Base-by-base conservation (phyloP, 768 basidiomycete genomes). In the Podaxis rugospora region DNA sequence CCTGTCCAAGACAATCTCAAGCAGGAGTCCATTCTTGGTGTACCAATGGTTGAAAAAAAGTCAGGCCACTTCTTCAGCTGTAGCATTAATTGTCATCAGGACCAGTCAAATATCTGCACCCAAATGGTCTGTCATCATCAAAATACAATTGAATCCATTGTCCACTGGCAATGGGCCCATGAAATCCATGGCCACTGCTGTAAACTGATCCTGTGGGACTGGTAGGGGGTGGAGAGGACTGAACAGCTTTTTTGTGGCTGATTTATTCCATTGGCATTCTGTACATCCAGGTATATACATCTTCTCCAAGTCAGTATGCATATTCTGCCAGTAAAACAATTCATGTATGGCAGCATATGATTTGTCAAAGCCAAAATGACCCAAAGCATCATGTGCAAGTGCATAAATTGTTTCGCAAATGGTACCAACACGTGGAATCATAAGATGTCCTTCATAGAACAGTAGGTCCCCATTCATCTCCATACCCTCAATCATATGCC, bases 221-320 rank as follows among this genome's bases (percentile, higher is more conserved):
- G 63, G 63, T 5, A 71, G 53, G 3, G 68, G 67, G 49, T 71
- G 68, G 3, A 74, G 63, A 0, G 79, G 71, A n/a, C 79, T 77
- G 1, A 67, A 25, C 0, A 68, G 68, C 14, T 65, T 65, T 0
- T 64, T 55, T 0, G 74, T 76, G 0, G 61, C 51, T 0, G 65
- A 61, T 58, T 82, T 81, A 66, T 79, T 75, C 0, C 71, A 56
- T 52, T 78, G 75, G 46, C 80, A 83, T 0, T 71, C 68, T 0
- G 53, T 21, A 54, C 74, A 76, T 0, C 64, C 63, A 0, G 72
- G 72, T 0, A 80, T 69, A 59, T 80, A 80, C 1, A 67, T 59
- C 0, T 52, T 9, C 39, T 74, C 74, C 0, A 78, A 64, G 23
- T 73, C 64, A 2, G 52, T 39, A 50, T 72, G 65, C 76, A 79